Conservation (phyloP, 2,329 filamentous ascomycete genomes). For the Neocucurbitaria cava region DNA sequence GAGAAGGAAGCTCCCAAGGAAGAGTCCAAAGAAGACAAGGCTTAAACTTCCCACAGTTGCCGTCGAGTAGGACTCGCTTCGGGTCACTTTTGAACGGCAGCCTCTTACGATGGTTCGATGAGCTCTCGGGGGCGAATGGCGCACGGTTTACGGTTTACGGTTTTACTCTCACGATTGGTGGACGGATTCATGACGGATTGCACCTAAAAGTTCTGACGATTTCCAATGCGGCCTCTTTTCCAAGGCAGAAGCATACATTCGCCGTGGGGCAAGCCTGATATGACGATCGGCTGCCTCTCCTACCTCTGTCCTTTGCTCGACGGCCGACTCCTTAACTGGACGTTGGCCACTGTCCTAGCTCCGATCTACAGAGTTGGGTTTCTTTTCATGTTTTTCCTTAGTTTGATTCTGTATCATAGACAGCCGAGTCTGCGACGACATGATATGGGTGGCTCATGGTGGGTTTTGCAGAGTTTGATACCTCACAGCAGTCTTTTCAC, state of each 20-base stretch:
- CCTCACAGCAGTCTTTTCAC: conserved; percentile 31
- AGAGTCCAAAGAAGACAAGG: conserved; percentile 56
- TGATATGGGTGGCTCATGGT: conserved; percentile 28
- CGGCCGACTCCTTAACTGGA: conserved; percentile 42
- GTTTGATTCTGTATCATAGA: conserved; percentile 45
- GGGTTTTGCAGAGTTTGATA: conserved; percentile 38
- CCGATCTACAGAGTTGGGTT: conserved; percentile 21
- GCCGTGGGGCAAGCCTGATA: conserved; percentile 4
- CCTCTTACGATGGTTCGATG: conserved; percentile 36
- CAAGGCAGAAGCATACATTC: conserved; percentile 12
- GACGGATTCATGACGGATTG: conserved; percentile 42
- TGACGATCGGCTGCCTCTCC: conserved; percentile 23
- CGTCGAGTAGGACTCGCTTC: conserved; percentile 39
- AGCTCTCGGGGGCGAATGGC: conserved; percentile 46
- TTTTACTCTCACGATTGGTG: conserved; percentile 35
- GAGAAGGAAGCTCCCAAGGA: conserved; percentile 51
- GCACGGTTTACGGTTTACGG: conserved; percentile 41
- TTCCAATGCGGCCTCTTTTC: conserved; percentile 30
- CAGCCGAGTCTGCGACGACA: conserved; percentile 37
- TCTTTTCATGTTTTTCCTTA: conserved; percentile 29
- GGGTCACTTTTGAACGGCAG: conserved; percentile 34
- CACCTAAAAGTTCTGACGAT: conserved; percentile 46
- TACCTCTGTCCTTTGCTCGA: conserved; percentile 18
- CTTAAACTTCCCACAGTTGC: conserved; percentile 44
- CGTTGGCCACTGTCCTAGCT: conserved; percentile 20